Evolutionary conservation across 345 rosid genomes (phyloP).

Genomic region (Rhizophora mangle): DNA sequence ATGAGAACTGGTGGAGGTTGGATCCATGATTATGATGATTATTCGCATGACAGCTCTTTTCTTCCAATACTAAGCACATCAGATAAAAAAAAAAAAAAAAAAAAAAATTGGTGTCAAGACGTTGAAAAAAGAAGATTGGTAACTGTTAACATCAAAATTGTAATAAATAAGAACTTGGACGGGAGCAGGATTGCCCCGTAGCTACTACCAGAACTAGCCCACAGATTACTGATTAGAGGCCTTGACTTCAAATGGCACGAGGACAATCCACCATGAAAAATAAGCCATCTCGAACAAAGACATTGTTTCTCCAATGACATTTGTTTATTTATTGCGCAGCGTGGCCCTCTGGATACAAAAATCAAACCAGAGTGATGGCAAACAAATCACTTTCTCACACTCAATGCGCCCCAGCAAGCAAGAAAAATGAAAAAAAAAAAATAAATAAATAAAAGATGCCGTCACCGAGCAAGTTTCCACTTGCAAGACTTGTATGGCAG

Average conservation of each 20-base stretch:
- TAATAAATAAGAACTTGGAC: background rate
- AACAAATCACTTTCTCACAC: background rate
- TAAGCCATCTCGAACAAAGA: background rate
- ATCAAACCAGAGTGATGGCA: background rate
- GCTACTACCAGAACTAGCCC: slow-evolving; percentile 1
- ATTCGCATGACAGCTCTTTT: slow-evolving; percentile 14
- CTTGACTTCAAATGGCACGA: background rate
- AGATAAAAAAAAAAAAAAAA: background rate
- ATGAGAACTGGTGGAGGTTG: slow-evolving; percentile 6
- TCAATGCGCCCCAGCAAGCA: background rate
- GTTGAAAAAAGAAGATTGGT: background rate
- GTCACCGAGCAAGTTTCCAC: too few relatives aligned
- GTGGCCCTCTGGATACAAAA: background rate
- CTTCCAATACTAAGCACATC: too few relatives aligned
- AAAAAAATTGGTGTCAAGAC: background rate
- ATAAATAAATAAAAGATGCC: too few relatives aligned
- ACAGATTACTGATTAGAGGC: background rate
- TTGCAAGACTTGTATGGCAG: too few relatives aligned
- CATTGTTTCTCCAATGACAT: background rate
- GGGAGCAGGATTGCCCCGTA: background rate
- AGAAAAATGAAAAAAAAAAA: background rate
- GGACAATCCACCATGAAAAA: background rate
- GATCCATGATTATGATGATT: slow-evolving; percentile 12
- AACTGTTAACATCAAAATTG: background rate
- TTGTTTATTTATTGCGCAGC: background rate